Percentiles rank a stretch among this genome's conserved stretches.
phyloP scores from a whole-genome alignment of 2,329 filamentous ascomycete genomes.

The Pseudopithomyces maydicus region DNA sequence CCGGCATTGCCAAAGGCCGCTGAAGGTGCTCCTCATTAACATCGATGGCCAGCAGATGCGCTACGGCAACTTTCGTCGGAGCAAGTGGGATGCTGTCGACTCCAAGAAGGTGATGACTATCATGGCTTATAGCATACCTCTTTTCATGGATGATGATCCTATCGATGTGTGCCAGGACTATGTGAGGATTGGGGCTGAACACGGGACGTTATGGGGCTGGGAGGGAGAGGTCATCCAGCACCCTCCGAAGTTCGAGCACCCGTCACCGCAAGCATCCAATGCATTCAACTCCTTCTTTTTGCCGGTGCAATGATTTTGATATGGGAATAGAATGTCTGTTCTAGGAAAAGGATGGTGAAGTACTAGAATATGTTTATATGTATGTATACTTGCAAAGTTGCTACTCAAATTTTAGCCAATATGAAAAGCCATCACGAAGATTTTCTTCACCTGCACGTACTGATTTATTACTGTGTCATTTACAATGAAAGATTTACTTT shows the following conservation, averaged over 20 bases:
- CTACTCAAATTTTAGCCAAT: too few relatives aligned
- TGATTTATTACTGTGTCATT: too few relatives aligned
- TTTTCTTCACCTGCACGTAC: too few relatives aligned
- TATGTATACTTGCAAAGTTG: neutral
- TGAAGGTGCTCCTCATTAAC: constrained; percentile 30
- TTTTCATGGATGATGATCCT: constrained; percentile 48
- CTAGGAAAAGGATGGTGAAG: neutral
- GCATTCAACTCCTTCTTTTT: neutral
- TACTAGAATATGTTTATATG: neutral
- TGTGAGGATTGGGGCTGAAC: constrained; percentile 49
- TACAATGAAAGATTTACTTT: too few relatives aligned
- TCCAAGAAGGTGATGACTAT: constrained; percentile 44
- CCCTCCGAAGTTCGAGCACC: constrained; percentile 3
- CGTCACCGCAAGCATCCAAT: neutral
- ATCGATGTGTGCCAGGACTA: constrained; percentile 48
- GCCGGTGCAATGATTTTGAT: neutral
- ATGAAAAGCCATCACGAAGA: too few relatives aligned
- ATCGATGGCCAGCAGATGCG: constrained; percentile 19
- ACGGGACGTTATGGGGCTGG: constrained; percentile 41
- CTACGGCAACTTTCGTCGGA: constrained; percentile 20
- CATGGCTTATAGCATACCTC: constrained; percentile 48
- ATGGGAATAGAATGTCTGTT: neutral
- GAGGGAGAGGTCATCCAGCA: constrained; percentile 21
- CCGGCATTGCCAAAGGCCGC: constrained; percentile 17
- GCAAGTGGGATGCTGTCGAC: constrained; percentile 32